Conservation (phyloP, 768 basidiomycete species). For the Xerocomellus dryophilus region DNA sequence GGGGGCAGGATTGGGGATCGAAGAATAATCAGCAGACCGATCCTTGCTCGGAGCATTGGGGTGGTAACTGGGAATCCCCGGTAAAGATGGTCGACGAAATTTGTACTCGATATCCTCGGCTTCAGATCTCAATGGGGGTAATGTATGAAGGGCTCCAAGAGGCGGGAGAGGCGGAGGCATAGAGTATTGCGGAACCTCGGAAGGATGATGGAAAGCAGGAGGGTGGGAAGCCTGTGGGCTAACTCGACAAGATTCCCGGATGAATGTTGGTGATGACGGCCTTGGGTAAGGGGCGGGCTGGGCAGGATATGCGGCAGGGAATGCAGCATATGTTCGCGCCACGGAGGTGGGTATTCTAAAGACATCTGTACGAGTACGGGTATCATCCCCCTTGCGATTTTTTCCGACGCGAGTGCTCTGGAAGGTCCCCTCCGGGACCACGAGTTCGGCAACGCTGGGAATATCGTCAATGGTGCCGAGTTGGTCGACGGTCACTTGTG, state of each 20-base stretch:
- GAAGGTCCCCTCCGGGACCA: slow-evolving; percentile 67
- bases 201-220: slow-evolving; percentile 16
- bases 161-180: slow-evolving; percentile 26
- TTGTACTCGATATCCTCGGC: slow-evolving; percentile 31
- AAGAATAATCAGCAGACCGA: slow-evolving; percentile 14
- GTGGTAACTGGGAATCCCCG: slow-evolving; percentile 14
- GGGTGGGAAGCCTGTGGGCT: slow-evolving; percentile 25
- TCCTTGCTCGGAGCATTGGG: slow-evolving; percentile 7
- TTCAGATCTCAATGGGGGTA: slow-evolving; percentile 29
- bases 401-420: slow-evolving; percentile 63
- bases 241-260: slow-evolving; percentile 24
- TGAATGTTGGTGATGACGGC: slow-evolving; percentile 18
- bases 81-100: slow-evolving; percentile 32
- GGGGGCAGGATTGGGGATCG: not conserved
- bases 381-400: slow-evolving; percentile 43
- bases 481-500: slow-evolving; percentile 68
- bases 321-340: slow-evolving; percentile 42
- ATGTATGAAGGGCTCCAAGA: slow-evolving; percentile 18
- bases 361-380: slow-evolving; percentile 31
- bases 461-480: slow-evolving; percentile 71
- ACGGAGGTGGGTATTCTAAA: slow-evolving; percentile 32
- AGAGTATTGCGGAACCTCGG: slow-evolving; percentile 30
- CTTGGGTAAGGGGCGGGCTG: slow-evolving; percentile 28
- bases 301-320: slow-evolving; percentile 34
- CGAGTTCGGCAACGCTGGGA: slow-evolving; percentile 51